Evolutionary conservation across 805 yeast species (phyloP), one percentile per base, ranked within the genome.

Genomic region (Myxozyma neglecta): DNA sequence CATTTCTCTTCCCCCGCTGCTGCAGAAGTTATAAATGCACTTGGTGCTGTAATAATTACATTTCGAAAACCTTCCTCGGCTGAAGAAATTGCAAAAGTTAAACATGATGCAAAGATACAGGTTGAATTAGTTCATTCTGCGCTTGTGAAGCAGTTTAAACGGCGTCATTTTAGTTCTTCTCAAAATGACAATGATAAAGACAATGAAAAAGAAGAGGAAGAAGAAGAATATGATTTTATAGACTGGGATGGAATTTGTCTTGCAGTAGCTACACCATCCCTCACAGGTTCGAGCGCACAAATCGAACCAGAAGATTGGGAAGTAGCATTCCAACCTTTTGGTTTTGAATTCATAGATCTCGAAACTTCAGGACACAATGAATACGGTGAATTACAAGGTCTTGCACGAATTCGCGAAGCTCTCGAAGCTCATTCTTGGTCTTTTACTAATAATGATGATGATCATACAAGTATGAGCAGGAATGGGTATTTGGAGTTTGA

Each of bases 11-110:
- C 74, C 6, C 67, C 61, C 0, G 76, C 70, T 37, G 79, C 79
- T 3, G 46, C 45, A n/a, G 77, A 74, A 56, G 79, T 75, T 0
- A 65, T 78, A 0, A 72, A 73, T 11, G 77, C 71, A 13, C 66
- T 77, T 1, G 72, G 71, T 8, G 73, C 75, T n/a, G 69, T 77
- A n/a, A 63, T 77, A 11, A 69, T 66, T 60, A 73, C 76, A 8
- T 60, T 73, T 24, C 50, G 69, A n/a, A 51, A 52, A 29, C 68
- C 66, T 8, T 11, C 51, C 11, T 20, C 20, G 6, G 44, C 3
- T 6, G 35, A 40, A 2, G 70, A 70, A 10, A 59, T 66, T 7
- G 56, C 56, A 13, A 42, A 48, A 14, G 40, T 52, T 11, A 57
- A 35, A 11, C 57, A 59, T 14, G 58, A 54, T 1, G 54, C 62